Percentiles rank a stretch among this genome's conserved stretches.
Conservation (phyloP, 2,329 filamentous ascomycete species). For the Hymenoscyphus scutula region DNA sequence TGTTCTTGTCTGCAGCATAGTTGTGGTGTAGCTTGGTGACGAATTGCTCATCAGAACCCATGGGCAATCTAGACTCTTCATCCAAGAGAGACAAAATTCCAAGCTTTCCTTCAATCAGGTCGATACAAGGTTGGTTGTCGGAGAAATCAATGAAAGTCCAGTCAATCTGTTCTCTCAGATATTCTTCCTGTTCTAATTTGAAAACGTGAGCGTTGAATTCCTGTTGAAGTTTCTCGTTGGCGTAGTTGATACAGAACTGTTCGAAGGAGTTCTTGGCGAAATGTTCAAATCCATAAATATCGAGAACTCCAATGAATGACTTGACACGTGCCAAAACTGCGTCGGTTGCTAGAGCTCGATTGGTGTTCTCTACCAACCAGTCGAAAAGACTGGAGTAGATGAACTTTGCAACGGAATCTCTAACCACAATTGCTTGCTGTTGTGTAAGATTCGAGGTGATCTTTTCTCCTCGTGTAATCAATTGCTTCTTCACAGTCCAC, state of each 20-base stretch:
- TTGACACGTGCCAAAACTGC: slow-evolving; percentile 77
- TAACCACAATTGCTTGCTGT: slow-evolving; percentile 88
- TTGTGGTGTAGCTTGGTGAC: slow-evolving; percentile 95
- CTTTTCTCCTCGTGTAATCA: slow-evolving; percentile 94
- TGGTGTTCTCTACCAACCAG: slow-evolving; percentile 98
- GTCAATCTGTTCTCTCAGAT: slow-evolving; percentile 92
- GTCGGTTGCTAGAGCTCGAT: slow-evolving; percentile 83
- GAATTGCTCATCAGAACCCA: slow-evolving; percentile 96
- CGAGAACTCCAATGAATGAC: slow-evolving; percentile 95
- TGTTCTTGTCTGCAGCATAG: slow-evolving; percentile 84
- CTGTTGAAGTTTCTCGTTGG: slow-evolving; percentile 98
- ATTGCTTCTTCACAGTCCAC: slow-evolving; percentile 99
- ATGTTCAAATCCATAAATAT: slow-evolving; percentile 99
- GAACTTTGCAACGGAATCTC: slow-evolving; percentile 97
- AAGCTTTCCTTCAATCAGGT: slow-evolving; percentile 94
- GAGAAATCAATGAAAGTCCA: slow-evolving; percentile 99
- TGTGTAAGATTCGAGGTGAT: slow-evolving; percentile 94
- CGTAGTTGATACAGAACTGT: slow-evolving; percentile 99
- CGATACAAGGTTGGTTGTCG: slow-evolving; percentile 98
- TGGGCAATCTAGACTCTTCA: slow-evolving; percentile 92
- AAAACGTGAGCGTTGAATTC: slow-evolving; percentile 99
- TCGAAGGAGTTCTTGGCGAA: slow-evolving; percentile 99
- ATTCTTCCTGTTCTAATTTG: slow-evolving; percentile 98
- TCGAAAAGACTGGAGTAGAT: slow-evolving; percentile 98
- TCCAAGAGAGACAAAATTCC: slow-evolving; percentile 90